These are phyloP conservation scores for Wickerhamiella galacta DNA, from an alignment of 805 yeast genomes.

Conservation along the genomic window DNA sequence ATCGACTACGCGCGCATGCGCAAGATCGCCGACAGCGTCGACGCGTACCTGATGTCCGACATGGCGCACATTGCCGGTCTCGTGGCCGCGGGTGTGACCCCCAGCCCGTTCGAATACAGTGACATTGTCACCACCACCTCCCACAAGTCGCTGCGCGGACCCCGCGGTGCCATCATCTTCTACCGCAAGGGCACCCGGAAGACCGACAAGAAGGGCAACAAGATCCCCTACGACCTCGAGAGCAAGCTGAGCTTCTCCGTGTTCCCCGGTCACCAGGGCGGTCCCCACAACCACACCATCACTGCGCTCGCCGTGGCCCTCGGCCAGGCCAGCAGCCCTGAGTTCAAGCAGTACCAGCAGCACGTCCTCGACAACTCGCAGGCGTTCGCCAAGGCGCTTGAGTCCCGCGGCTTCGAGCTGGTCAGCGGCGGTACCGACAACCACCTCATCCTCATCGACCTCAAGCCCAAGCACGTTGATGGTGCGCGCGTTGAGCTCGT, in stretches of 20 bases:
- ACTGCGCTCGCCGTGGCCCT: constrained; percentile 91
- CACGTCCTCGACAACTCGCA: constrained; percentile 70
- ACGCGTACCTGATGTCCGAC: constrained; percentile 82
- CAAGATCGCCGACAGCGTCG: constrained; percentile 79
- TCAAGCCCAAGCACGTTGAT: constrained; percentile 62
- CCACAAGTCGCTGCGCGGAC: constrained; percentile 95
- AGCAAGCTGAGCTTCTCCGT: constrained; percentile 87
- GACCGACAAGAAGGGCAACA: constrained; percentile 68
- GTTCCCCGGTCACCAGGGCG: constrained; percentile 99
- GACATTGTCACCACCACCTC: constrained; percentile 97
- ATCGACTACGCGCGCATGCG: constrained; percentile 84
- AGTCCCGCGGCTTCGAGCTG: constrained; percentile 47
- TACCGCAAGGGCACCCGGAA: constrained; percentile 87
- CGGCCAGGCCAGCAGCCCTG: constrained; percentile 80
- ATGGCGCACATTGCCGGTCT: constrained; percentile 98
- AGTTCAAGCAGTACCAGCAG: constrained; percentile 71
- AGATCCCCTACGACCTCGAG: constrained; percentile 73
- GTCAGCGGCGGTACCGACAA: constrained; percentile 93
- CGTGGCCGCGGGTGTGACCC: constrained; percentile 85
- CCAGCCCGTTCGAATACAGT: constrained; percentile 82
- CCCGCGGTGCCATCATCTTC: constrained; percentile 97
- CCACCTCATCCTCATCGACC: constrained; percentile 73
- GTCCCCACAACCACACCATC: constrained; percentile 97
- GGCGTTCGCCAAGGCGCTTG: constrained; percentile 53
- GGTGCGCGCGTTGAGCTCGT: constrained; percentile 93